A percentile compares a stretch with the other conserved stretches of the same genome.
Evolutionary conservation across 768 basidiomycete species (phyloP).

Genomic region (Clavaria fumosa): DNA sequence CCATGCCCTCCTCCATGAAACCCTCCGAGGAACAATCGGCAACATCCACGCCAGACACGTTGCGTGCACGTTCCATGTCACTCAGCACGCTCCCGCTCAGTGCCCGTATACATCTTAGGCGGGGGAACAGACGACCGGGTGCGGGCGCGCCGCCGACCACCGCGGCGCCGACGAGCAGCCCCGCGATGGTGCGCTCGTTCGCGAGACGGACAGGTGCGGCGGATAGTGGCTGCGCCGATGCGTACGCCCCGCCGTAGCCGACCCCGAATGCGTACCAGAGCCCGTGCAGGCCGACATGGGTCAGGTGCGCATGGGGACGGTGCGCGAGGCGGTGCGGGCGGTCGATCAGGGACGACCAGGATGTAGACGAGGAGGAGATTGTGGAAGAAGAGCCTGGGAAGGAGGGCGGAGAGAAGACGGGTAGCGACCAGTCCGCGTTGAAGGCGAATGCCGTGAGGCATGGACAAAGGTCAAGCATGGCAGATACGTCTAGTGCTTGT

Average conservation of each 20-base stretch:
- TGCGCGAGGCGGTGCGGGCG: conserved; percentile 26
- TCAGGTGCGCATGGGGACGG: conserved; percentile 41
- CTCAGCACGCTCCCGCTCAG: conserved; percentile 38
- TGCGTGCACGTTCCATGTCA: conserved; percentile 49
- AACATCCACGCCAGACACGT: too few species aligned
- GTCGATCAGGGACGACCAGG: conserved; percentile 10
- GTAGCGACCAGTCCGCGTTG: conserved; percentile 55
- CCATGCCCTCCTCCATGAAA: too few species aligned
- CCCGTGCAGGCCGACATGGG: conserved; percentile 53
- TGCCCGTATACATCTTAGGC: conserved; percentile 40
- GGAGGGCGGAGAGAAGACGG: too few species aligned
- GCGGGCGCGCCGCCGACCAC: too few species aligned
- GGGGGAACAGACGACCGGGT: too few species aligned
- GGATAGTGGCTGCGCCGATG: conserved; percentile 27
- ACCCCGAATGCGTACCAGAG: conserved; percentile 56
- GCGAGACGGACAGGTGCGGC: conserved; percentile 32
- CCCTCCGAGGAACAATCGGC: conserved; percentile 33
- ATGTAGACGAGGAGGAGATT: too few species aligned
- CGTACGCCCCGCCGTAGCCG: conserved; percentile 31
- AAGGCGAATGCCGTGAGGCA: conserved; percentile 47
- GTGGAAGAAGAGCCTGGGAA: too few species aligned
- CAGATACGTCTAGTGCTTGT: conserved; percentile 38
- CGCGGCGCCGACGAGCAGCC: conserved; percentile 32
- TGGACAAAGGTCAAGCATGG: conserved; percentile 50
- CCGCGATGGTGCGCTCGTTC: conserved; percentile 53